These are phyloP conservation scores for Leccinum fuscescens DNA, from an alignment of 1,284 basidiomycete species.

Conservation along the genomic window DNA sequence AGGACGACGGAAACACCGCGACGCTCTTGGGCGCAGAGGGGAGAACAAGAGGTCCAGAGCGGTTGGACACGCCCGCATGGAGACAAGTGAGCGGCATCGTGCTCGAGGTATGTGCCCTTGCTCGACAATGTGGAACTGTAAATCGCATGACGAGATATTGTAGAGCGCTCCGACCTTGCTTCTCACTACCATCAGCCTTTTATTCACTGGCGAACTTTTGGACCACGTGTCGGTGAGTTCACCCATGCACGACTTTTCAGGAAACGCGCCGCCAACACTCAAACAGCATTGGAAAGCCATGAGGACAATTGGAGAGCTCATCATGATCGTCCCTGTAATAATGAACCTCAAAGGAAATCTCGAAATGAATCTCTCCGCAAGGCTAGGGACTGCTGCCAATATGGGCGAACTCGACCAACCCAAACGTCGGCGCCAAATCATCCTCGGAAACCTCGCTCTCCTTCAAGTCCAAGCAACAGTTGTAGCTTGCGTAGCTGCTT, in stretches of 20 bases:
- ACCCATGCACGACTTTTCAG: constrained; percentile 5
- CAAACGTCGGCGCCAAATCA: constrained; percentile 60
- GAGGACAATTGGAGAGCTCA: constrained; percentile 87
- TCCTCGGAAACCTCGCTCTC: constrained; percentile 82
- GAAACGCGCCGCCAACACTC: constrained; percentile 6
- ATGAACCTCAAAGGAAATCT: constrained; percentile 96
- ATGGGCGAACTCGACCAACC: constrained; percentile 87
- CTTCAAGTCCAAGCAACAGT: constrained; percentile 93
- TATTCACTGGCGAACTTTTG: constrained; percentile 87
- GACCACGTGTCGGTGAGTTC: constrained; percentile 79
- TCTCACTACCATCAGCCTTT: constrained; percentile 67
- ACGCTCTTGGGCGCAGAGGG: constrained; percentile 35
- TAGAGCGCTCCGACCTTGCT: constrained; percentile 74
- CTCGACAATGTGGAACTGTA: not conserved
- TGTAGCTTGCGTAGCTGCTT: constrained; percentile 85
- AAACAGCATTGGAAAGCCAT: constrained; percentile 85
- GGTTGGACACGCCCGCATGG: constrained; percentile 38
- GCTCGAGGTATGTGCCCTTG: constrained; percentile 51
- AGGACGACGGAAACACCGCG: constrained; percentile 35
- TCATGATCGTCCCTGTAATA: constrained; percentile 94
- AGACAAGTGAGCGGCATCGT: constrained; percentile 57
- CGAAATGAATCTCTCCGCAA: constrained; percentile 88
- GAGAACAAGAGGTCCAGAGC: constrained; percentile 28
- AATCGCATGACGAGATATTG: constrained; percentile 8
- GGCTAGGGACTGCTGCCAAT: constrained; percentile 76